A percentile compares a stretch with the other conserved stretches of the same genome.
These are phyloP conservation scores for Akebia trifoliata DNA, from an alignment of 164 flowering plant genomes.

Conservation along the genomic window DNA sequence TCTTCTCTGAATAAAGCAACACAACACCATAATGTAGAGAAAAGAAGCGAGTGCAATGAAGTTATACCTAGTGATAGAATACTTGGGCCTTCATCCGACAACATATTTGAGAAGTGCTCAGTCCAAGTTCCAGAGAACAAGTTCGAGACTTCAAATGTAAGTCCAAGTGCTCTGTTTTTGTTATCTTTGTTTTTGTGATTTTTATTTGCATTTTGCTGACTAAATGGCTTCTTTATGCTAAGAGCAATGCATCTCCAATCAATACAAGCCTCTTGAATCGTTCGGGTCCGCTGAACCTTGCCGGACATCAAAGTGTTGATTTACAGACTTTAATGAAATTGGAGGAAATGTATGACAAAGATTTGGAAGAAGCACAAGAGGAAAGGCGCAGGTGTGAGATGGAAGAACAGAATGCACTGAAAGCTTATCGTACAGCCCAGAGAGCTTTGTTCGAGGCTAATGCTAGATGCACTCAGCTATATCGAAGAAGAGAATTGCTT, in stretches of 20 bases:
- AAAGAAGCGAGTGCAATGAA: constrained; percentile 9
- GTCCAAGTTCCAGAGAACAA: constrained; percentile 8
- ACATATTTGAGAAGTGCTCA: neutral
- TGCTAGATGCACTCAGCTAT: constrained; percentile 57
- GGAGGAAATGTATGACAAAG: constrained; percentile 72
- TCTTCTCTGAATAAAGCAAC: constrained; percentile 8
- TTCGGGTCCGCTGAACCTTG: constrained; percentile 21
- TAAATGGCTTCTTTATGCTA: constrained; percentile 4
- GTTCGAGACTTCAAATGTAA: constrained; percentile 13
- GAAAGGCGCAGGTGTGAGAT: constrained; percentile 63
- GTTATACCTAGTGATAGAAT: constrained; percentile 13
- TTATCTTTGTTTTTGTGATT: neutral
- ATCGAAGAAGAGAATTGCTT: constrained; percentile 50
- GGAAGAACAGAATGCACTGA: constrained; percentile 79
- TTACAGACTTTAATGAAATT: constrained; percentile 40
- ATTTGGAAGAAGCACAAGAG: constrained; percentile 82
- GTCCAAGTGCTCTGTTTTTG: neutral
- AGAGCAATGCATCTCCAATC: constrained; percentile 25
- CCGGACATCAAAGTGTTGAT: constrained; percentile 24
- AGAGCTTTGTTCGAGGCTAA: constrained; percentile 73
- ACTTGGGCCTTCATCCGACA: constrained; percentile 7
- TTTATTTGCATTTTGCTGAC: neutral
- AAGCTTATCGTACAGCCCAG: constrained; percentile 80
- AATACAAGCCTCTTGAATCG: constrained; percentile 24
- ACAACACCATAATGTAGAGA: neutral